Conservation (phyloP, 108 stramenopile genomes). For the Conticribra guillardii region DNA sequence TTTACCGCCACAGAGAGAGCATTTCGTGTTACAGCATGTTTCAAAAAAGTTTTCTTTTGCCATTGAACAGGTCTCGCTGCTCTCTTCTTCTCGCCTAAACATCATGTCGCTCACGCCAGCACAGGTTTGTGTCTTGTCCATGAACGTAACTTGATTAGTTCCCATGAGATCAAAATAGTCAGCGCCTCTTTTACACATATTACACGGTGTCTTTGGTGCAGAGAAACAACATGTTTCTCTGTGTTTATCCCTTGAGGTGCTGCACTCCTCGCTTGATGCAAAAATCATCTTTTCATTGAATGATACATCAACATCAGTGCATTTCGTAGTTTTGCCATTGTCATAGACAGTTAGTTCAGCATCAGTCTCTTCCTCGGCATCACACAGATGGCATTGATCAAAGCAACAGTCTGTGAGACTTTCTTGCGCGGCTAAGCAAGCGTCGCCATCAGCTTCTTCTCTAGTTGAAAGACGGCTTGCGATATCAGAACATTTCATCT, state of each 20-base stretch:
- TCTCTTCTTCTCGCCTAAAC: constrained; percentile 36
- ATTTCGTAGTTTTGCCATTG: constrained; percentile 44
- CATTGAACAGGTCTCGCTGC: constrained; percentile 26
- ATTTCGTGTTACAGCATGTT: constrained; percentile 46
- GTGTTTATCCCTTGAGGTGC: constrained; percentile 4
- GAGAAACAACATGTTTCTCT: constrained; percentile 38
- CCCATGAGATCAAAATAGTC: constrained; percentile 52
- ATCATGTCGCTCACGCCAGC: constrained; percentile 33
- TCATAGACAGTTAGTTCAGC: constrained; percentile 38
- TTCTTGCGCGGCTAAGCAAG: constrained; percentile 35
- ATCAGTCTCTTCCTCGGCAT: constrained; percentile 33
- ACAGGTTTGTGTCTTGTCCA: constrained; percentile 35
- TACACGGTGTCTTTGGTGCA: constrained; percentile 27
- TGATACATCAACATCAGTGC: constrained; percentile 31
- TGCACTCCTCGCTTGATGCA: constrained; percentile 40
- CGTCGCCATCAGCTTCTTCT: constrained; percentile 43
- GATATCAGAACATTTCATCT: constrained; percentile 43
- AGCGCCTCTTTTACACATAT: constrained; percentile 33
- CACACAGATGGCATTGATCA: constrained; percentile 48
- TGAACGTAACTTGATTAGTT: constrained; percentile 30
- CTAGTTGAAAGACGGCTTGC: constrained; percentile 18
- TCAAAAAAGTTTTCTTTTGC: constrained; percentile 35
- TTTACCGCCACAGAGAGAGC: constrained; percentile 40
- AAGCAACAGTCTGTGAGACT: constrained; percentile 41
- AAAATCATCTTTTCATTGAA: constrained; percentile 43